Evolutionary conservation across 306 rosid species (phyloP), one percentile per base, ranked within the genome.

Genomic region (Cucurbita maxima): DNA sequence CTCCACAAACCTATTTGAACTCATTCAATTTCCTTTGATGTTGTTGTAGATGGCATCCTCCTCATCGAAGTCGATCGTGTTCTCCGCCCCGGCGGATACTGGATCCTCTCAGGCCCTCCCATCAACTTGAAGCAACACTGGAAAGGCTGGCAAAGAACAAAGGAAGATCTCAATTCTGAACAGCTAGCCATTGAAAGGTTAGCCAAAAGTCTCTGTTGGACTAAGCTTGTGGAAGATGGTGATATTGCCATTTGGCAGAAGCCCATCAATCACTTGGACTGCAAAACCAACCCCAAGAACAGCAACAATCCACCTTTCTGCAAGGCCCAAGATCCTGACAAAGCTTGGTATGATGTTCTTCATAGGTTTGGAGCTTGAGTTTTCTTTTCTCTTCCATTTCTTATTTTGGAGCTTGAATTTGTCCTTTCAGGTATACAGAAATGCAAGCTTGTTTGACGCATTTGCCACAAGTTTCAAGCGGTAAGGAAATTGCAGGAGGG

Each of bases 51-150:
- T 78, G 96, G 96, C 62, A 66, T 82, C 44, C 86, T 76, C 72
- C 78, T 92, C 37, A 83, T 81, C 4, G 96, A 92, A 83, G 84
- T 89, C 8, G 94, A 92, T 73, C 72, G 94, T 48, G 82, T 92
- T 75, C 86, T 89, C 30, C 84, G 92, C 0, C 96, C 92, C 0
- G 96, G 96, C 2, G 92, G 94, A 37, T 92, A 87, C 76, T 89
- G 96, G 94, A 92, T 87, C 75, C 82, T 89, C 2, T 92, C 94
- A 1, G 97, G 96, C 7, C 97, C 94, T 56, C 94, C 97, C 4
- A 87, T 85, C 43, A 68, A 55, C 34, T 91, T 93, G 97, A 82
- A 75, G 79, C 86, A 30, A 47, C 13, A 87, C 50, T 84, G 88
- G 89, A 84, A 77, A 75, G 96, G 97, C 10, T 91, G 97, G 97